Conservation (phyloP, 1,284 basidiomycete species). For the Heliocybe sulcata region DNA sequence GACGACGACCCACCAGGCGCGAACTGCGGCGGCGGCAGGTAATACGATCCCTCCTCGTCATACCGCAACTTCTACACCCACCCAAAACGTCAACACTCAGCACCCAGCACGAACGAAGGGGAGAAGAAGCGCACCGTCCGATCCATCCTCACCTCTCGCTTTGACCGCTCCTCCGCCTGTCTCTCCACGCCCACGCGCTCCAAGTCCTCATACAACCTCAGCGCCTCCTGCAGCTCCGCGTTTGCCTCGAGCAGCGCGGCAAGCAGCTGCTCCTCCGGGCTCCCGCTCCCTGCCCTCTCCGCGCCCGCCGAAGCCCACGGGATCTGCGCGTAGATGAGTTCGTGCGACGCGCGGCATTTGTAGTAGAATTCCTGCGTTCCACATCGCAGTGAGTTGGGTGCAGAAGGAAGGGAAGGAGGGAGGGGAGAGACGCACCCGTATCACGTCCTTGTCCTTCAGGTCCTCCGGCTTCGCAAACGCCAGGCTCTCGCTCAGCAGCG, state of each 20-base stretch:
- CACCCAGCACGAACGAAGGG: background rate
- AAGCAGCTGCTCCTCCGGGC: constrained; percentile 54
- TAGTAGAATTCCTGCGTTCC: constrained; percentile 57
- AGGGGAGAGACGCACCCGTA: constrained; percentile 40
- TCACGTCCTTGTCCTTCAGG: constrained; percentile 48
- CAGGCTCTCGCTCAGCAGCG: constrained; percentile 57
- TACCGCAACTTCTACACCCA: constrained; percentile 22
- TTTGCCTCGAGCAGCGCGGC: constrained; percentile 61
- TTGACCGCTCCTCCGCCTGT: constrained; percentile 53
- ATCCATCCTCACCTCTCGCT: constrained; percentile 48
- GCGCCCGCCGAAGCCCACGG: constrained; percentile 74
- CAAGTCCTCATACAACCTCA: constrained; percentile 56
- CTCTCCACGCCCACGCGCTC: constrained; percentile 58
- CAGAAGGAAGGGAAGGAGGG: background rate
- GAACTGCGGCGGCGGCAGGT: constrained; percentile 14
- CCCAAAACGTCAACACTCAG: background rate
- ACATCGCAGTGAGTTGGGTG: background rate
- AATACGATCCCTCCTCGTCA: constrained; percentile 21
- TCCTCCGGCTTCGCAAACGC: constrained; percentile 60
- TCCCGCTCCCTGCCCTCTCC: constrained; percentile 44
- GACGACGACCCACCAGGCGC: constrained; percentile 27
- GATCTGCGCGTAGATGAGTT: constrained; percentile 68
- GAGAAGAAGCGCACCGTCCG: constrained; percentile 34
- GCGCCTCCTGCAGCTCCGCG: constrained; percentile 39
- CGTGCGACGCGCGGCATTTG: constrained; percentile 67